Conservation (phyloP, 2,329 filamentous ascomycete species). For the Scleromitrula shiraiana region DNA sequence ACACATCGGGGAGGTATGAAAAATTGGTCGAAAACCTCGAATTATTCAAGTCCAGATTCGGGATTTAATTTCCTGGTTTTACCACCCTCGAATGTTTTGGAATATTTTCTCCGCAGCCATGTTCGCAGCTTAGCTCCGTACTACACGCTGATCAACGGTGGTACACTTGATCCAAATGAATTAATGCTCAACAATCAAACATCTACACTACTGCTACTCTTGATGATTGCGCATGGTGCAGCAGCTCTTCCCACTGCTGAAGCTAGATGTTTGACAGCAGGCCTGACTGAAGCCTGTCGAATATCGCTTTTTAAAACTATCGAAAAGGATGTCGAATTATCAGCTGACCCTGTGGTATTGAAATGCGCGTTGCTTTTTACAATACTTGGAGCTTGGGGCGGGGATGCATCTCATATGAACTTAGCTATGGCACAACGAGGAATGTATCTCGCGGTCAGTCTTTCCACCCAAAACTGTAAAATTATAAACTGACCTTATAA, state of each 20-base stretch:
- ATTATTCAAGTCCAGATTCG: conserved; percentile 32
- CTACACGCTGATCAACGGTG: conserved; percentile 53
- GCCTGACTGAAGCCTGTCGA: conserved; percentile 61
- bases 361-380: conserved; percentile 61
- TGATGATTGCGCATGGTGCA: conserved; percentile 67
- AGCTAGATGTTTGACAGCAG: conserved; percentile 56
- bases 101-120: conserved; percentile 60
- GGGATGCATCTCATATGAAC: conserved; percentile 72
- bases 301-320: conserved; percentile 66
- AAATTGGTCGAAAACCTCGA: conserved; percentile 28
- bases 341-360: conserved; percentile 55
- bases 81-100: conserved; percentile 56
- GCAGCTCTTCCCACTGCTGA: conserved; percentile 57
- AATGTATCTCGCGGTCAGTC: conserved; percentile 58
- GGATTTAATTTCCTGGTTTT: conserved; percentile 57
- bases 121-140: conserved; percentile 58
- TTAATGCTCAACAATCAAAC: conserved; percentile 59
- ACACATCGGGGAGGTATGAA: conserved; percentile 45
- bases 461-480: no score
- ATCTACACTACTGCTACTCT: conserved; percentile 55
- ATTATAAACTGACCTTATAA: no score
- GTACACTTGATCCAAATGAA: conserved; percentile 57
- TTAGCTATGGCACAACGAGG: conserved; percentile 66
- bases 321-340: conserved; percentile 62
- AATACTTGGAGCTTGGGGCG: conserved; percentile 62